Evolutionary conservation across 1,284 basidiomycete species (phyloP).

Genomic region (Pseudozyma sp.): DNA sequence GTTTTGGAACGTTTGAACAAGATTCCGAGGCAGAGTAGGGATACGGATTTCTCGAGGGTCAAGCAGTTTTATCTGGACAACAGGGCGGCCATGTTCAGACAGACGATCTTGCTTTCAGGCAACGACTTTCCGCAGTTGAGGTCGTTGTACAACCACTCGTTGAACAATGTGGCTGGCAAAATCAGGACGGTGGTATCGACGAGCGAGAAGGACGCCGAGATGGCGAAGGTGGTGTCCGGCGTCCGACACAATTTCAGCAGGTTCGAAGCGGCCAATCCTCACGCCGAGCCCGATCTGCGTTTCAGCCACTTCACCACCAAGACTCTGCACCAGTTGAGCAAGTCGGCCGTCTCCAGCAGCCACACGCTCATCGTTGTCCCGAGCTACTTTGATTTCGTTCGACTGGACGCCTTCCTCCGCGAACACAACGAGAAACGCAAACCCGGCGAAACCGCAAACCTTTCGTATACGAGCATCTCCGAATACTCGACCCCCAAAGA

Average conservation of each 20-base stretch:
- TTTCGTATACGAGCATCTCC: conserved; percentile 79
- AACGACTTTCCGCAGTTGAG: conserved; percentile 91
- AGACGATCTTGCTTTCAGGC: conserved; percentile 87
- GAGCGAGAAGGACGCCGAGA: conserved; percentile 20
- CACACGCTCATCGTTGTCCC: conserved; percentile 91
- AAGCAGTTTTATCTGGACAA: conserved; percentile 98
- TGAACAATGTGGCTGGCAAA: conserved; percentile 88
- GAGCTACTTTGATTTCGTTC: conserved; percentile 95
- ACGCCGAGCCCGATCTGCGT: conserved; percentile 85
- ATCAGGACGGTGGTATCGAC: conserved; percentile 66
- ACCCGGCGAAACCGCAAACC: conserved; percentile 66
- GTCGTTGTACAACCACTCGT: conserved; percentile 77
- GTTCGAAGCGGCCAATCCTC: conserved; percentile 80
- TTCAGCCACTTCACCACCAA: conserved; percentile 88
- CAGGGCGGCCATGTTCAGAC: conserved; percentile 81
- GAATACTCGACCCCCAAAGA: conserved; percentile 96
- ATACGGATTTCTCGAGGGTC: conserved; percentile 94
- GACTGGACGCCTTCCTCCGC: conserved; percentile 86
- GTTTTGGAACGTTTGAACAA: conserved; percentile 85
- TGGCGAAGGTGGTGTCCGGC: conserved; percentile 47
- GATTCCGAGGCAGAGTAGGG: conserved; percentile 89
- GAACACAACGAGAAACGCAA: conserved; percentile 69
- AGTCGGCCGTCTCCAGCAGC: conserved; percentile 88
- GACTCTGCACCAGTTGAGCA: conserved; percentile 82
- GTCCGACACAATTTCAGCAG: conserved; percentile 76